Evolutionary conservation across 2,329 filamentous ascomycete species (phyloP).

Genomic region (Phyllosticta citriasiana): DNA sequence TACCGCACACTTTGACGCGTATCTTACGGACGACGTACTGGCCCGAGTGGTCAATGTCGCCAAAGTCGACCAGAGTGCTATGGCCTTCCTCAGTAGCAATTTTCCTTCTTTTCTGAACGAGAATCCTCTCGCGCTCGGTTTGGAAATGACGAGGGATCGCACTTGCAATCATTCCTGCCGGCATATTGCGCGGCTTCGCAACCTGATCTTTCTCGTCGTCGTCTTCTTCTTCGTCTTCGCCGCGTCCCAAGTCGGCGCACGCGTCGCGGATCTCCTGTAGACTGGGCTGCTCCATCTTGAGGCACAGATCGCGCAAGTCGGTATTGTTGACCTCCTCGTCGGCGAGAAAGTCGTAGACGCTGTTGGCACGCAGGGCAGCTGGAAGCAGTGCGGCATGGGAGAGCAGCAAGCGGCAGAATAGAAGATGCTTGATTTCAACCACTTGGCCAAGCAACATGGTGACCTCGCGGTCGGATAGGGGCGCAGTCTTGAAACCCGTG

Average conservation of each 20-base stretch:
- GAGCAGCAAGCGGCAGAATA: constrained; percentile 40
- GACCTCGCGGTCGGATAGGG: constrained; percentile 35
- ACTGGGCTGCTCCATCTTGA: constrained; percentile 39
- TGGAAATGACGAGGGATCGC: constrained; percentile 16
- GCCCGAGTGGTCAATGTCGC: constrained; percentile 24
- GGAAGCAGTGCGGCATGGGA: constrained; percentile 38
- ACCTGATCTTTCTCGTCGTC: constrained; percentile 14
- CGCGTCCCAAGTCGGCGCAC: constrained; percentile 39
- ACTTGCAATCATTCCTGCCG: neutral
- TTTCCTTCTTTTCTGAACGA: constrained; percentile 14
- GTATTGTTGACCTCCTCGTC: constrained; percentile 32
- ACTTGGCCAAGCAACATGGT: constrained; percentile 35
- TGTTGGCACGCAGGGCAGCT: constrained; percentile 34
- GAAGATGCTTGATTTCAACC: constrained; percentile 38
- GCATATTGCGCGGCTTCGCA: neutral
- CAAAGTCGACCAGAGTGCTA: constrained; percentile 25
- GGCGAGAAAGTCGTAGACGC: constrained; percentile 36
- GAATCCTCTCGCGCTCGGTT: constrained; percentile 25
- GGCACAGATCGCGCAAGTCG: constrained; percentile 38
- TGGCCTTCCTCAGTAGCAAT: constrained; percentile 9
- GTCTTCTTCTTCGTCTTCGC: constrained; percentile 29
- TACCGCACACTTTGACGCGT: constrained; percentile 39
- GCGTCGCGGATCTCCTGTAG: constrained; percentile 42
- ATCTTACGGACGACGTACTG: constrained; percentile 28
- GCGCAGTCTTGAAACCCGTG: constrained; percentile 24